Base-by-base conservation (phyloP, 768 basidiomycete species). In the Phaeotremella fagi region DNA sequence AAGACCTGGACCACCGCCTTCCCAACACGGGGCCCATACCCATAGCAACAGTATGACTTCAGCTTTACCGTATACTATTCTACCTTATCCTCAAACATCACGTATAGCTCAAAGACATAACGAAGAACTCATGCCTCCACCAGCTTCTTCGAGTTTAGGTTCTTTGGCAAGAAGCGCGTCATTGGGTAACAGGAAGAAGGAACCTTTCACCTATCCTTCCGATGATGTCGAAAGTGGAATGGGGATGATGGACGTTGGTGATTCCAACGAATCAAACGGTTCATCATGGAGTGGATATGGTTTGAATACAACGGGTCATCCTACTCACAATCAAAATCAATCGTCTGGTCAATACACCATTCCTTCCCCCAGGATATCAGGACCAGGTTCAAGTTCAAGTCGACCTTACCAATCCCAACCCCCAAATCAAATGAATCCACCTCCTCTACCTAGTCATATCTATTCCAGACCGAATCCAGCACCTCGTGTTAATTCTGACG, bases 211-310 rank as follows among this genome's bases (percentile, higher is more conserved):
- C 2, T 67, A 71, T 54, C 49, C 59, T n/a, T 61, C 66, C 18
- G 72, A 71, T 38, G 72, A 73, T 33, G 70, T 73, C 11, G 72
- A 73, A 48, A 60, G 60, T 37, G 72, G 72, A 0, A 41, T 73
- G 28, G 70, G 67, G 1, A 56, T 63, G 37, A 64, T 68, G 66
- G 66, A 71, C 22, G 60, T 64, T 51, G 44, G 56, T 18, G 56
- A 52, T 29, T 6, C 12, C 12, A 41, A 33, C 15, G 41, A 37
- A 9, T 6, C 12, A 6, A 41, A 33, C 15, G 41, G 41, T 3
- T 14, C 44, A 15, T 23, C 41, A 24, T 49, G 45, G 45, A 18
- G 53, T 4, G 20, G 56, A 38, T 44, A 33, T 22, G 23, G 49
- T 15, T 15, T 7, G 20, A 18, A 33, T 35, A 20, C 48, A 16